These are phyloP conservation scores for Barnettozyma pratensis DNA, from an alignment of 805 yeast genomes.

Conservation along the genomic window DNA sequence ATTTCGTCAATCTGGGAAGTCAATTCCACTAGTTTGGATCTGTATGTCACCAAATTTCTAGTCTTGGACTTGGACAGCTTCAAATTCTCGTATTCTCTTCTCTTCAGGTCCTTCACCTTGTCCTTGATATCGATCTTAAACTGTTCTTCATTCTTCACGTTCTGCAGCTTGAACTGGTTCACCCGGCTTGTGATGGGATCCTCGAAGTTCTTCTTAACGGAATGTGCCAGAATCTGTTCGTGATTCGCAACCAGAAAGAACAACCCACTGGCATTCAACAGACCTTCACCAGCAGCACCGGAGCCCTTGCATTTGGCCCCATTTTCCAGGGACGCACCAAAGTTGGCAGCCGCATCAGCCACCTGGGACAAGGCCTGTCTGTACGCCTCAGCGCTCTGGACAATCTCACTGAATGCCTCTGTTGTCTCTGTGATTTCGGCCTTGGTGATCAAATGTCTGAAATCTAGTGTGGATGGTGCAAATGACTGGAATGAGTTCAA, in stretches of 20 bases:
- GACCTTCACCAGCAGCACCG: conserved; percentile 54
- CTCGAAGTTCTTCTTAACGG: conserved; percentile 50
- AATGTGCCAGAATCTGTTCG: conserved; percentile 60
- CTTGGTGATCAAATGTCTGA: conserved; percentile 55
- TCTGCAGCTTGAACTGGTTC: conserved; percentile 38
- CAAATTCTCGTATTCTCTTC: conserved; percentile 56
- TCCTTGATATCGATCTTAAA: conserved; percentile 51
- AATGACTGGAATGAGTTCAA: conserved; percentile 20
- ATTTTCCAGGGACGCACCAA: conserved; percentile 66
- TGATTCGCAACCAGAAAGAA: conserved; percentile 75
- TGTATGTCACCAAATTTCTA: conserved; percentile 63
- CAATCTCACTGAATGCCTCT: conserved; percentile 41
- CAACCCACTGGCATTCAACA: conserved; percentile 69
- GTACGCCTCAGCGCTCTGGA: conserved; percentile 42
- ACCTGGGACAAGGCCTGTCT: conserved; percentile 40
- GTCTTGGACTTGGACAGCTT: conserved; percentile 54
- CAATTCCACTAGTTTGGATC: conserved; percentile 58
- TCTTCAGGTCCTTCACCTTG: conserved; percentile 47
- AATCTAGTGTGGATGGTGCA: conserved; percentile 43
- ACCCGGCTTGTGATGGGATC: conserved; percentile 45
- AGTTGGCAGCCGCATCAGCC: conserved; percentile 59
- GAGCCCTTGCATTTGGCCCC: conserved; percentile 61
- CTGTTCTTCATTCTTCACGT: conserved; percentile 41
- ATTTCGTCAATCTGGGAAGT: conserved; percentile 76
- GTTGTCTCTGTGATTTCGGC: conserved; percentile 51